Base-by-base conservation (phyloP, 1,139 yeast species). In the Yamadazyma oceani region DNA sequence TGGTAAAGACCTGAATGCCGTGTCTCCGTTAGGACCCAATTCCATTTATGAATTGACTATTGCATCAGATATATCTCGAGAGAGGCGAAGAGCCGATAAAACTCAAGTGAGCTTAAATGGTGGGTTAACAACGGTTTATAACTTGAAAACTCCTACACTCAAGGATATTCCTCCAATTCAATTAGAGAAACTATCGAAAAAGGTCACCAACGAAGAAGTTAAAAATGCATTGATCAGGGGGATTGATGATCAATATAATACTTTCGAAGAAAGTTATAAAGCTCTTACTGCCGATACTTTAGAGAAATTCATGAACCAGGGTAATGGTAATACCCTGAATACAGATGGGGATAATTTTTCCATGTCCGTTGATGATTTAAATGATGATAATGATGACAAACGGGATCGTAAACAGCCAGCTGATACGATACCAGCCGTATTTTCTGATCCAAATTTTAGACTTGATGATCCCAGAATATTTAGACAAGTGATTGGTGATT, bases 391-490 rank as follows among this genome's bases (percentile, higher is more conserved):
- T 11, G 39, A 25, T 2, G 33, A 31, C 5, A 44, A 41, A 12
- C 16, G 9, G 5, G 16, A 19, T 4, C 6, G 46, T 44, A 8
- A 44, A 36, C 8, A 52, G 49, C n/a, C 53, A 8, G 51, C 50
- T 15, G 44, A 53, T 35, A 52, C 69, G 2, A 77, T 92, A 3
- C 97, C 98, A 0, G 60, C 64, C 4, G 78, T 87, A 2, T 94
- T 78, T 52, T 79, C 83, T 43, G 78, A 75, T 27, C 67, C 75
- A 5, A 75, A 82, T 36, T 92, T 92, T 60, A 73, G 88, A 46
- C 69, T 92, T 28, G 97, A 92, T 54, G 89, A 94, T 55, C 97
- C 97, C 3, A 70, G 96, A 41, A 73, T 83, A 1, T 92, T 92
- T 60, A 80, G 80, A 43, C 69, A 77, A 41, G 95, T 90, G 2